phyloP scores from a whole-genome alignment of 2,329 filamentous ascomycete species.

The Fusarium zealandicum region DNA sequence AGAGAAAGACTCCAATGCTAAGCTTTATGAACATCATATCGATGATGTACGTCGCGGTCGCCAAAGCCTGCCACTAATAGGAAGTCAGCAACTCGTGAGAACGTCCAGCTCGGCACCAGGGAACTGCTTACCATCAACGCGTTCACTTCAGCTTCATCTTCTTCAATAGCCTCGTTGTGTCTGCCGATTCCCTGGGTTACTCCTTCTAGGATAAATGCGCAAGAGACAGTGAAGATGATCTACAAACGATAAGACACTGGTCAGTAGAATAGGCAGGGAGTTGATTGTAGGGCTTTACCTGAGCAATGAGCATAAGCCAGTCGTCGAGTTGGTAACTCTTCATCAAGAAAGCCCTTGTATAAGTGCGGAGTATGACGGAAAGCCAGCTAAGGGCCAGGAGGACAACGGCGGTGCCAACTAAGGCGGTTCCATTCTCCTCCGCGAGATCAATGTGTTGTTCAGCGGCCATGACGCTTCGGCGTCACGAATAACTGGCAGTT shows the following conservation, averaged over 20 bases:
- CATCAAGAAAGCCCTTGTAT: constrained; percentile 53
- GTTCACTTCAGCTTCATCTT: constrained; percentile 50
- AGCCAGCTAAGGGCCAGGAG: constrained; percentile 53
- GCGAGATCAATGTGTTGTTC: constrained; percentile 44
- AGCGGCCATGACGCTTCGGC: constrained; percentile 43
- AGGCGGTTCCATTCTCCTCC: constrained; percentile 50
- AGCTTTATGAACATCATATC: constrained; percentile 66
- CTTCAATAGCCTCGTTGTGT: constrained; percentile 55
- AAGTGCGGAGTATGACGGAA: constrained; percentile 53
- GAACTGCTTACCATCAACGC: constrained; percentile 53
- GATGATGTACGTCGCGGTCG: constrained; percentile 57
- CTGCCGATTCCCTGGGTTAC: constrained; percentile 53
- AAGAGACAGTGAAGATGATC: constrained; percentile 57
- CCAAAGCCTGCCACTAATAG: constrained; percentile 58
- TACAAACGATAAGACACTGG: constrained; percentile 33
- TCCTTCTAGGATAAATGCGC: constrained; percentile 54
- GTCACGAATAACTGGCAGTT: constrained; percentile 26
- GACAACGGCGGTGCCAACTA: constrained; percentile 48
- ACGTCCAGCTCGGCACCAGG: background rate
- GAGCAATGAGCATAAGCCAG: constrained; percentile 60
- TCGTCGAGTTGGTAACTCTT: constrained; percentile 58
- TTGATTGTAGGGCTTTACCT: constrained; percentile 45
- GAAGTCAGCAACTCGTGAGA: constrained; percentile 11
- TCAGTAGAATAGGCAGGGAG: background rate
- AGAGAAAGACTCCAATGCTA: constrained; percentile 61